Evolutionary conservation across 2,329 filamentous ascomycete species (phyloP).

Genomic region (Harringtonia aguacate): DNA sequence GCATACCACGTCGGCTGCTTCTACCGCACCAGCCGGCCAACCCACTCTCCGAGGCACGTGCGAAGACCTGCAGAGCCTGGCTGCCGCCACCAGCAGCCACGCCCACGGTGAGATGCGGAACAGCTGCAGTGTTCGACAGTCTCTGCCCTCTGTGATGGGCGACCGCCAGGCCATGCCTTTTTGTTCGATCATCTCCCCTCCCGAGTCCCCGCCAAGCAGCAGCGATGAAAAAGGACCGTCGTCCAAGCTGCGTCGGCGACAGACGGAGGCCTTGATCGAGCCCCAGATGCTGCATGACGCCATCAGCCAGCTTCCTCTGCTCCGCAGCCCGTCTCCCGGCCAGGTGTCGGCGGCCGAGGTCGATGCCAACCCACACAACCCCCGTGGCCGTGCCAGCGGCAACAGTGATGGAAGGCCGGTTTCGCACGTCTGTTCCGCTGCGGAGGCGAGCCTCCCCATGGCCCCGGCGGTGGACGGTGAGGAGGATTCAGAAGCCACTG

Average conservation of each 20-base stretch:
- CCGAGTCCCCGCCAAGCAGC: conserved; percentile 70
- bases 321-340: conserved; percentile 25
- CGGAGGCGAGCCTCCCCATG: conserved; percentile 39
- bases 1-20: conserved; percentile 39
- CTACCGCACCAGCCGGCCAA: conserved; percentile 23
- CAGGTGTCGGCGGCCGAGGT: conserved; percentile 32
- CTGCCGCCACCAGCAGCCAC: conserved; percentile 22
- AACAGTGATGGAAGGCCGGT: conserved; percentile 22
- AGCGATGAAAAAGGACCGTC: conserved; percentile 67
- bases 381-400: conserved; percentile 26
- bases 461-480: conserved; percentile 48
- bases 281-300: conserved; percentile 66
- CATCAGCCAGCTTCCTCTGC: conserved; percentile 61
- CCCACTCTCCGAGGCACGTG: conserved; percentile 39
- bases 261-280: conserved; percentile 45
- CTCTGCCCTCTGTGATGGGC: conserved; percentile 70
- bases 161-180: conserved; percentile 56
- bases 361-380: conserved; percentile 32
- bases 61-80: conserved; percentile 36
- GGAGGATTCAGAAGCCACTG: conserved; percentile 64
- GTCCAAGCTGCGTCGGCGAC: conserved; percentile 31
- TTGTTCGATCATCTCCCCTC: conserved; percentile 80
- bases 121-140: conserved; percentile 57
- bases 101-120: conserved; percentile 2
- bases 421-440: conserved; percentile 42